Evolutionary conservation across 306 rosid species (phyloP).

Genomic region (Cajanus cajan): DNA sequence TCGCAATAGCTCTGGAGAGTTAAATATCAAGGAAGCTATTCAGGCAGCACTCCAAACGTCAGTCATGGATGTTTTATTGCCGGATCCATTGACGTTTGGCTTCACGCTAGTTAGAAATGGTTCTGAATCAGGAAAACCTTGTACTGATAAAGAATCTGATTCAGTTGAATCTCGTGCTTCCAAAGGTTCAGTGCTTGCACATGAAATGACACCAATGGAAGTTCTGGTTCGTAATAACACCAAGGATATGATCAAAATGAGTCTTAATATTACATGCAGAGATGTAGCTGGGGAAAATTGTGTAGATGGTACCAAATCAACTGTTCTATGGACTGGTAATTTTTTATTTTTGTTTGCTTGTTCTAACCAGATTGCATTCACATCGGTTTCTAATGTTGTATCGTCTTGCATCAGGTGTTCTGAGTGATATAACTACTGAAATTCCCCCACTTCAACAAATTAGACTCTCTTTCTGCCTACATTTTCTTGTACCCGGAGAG

Average conservation of each 20-base stretch:
- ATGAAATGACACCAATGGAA: slow-evolving; percentile 85
- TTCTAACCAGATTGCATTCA: slow-evolving; percentile 1
- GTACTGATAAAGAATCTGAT: slow-evolving; percentile 29
- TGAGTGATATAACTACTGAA: slow-evolving; percentile 71
- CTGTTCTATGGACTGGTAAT: slow-evolving; percentile 91
- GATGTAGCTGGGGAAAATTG: slow-evolving; percentile 96
- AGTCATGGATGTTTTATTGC: slow-evolving; percentile 88
- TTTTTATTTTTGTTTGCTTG: slow-evolving; percentile 4
- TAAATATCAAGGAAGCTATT: slow-evolving; percentile 88
- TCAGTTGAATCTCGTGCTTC: slow-evolving; percentile 39
- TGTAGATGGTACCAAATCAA: slow-evolving; percentile 75
- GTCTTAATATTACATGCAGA: slow-evolving; percentile 76
- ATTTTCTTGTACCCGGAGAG: slow-evolving; percentile 93
- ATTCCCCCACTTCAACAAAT: slow-evolving; percentile 79
- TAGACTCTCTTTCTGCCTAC: slow-evolving; percentile 73
- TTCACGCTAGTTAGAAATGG: slow-evolving; percentile 64
- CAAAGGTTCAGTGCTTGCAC: slow-evolving; percentile 70
- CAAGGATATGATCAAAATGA: slow-evolving; percentile 79
- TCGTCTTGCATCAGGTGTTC: slow-evolving; percentile 53
- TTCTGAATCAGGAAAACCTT: slow-evolving; percentile 36
- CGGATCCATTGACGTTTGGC: slow-evolving; percentile 92
- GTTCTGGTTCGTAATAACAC: slow-evolving; percentile 92
- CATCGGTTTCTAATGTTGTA: slow-evolving; percentile 4
- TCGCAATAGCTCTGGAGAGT: slow-evolving; percentile 79
- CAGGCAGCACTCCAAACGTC: slow-evolving; percentile 91